Percentiles rank a stretch among this genome's conserved stretches.
Conservation (phyloP, 2,329 filamentous ascomycete genomes). For the Stagonosporopsis tanaceti region DNA sequence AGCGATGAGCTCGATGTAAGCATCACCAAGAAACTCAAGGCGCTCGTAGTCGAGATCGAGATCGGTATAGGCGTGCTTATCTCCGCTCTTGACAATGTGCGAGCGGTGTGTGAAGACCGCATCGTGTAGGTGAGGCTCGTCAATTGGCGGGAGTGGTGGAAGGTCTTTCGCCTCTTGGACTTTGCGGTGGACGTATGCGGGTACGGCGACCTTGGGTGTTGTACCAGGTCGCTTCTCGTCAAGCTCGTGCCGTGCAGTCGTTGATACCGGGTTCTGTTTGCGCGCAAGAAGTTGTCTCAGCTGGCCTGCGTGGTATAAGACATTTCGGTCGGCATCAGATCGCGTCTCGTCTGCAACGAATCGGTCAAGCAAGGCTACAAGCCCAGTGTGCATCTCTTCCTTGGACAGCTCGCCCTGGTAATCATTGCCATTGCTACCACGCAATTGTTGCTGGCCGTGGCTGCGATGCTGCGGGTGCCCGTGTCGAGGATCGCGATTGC, state of each 20-base stretch:
- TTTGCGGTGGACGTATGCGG: constrained; percentile 38
- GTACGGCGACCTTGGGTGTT: constrained; percentile 30
- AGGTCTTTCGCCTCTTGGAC: constrained; percentile 48
- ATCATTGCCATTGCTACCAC: not conserved
- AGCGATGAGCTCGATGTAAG: constrained; percentile 80
- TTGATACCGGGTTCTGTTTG: constrained; percentile 48
- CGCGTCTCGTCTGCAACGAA: constrained; percentile 40
- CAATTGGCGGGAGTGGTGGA: constrained; percentile 69
- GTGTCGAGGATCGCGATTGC: constrained; percentile 8
- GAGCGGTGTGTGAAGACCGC: constrained; percentile 71
- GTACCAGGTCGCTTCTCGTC: constrained; percentile 39
- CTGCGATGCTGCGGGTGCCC: constrained; percentile 12
- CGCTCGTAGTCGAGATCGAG: constrained; percentile 71
- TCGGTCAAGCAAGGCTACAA: constrained; percentile 42
- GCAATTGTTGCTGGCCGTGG: constrained; percentile 14
- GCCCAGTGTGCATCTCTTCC: constrained; percentile 38
- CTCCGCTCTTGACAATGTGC: constrained; percentile 28
- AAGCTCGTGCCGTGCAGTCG: constrained; percentile 60
- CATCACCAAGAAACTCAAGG: constrained; percentile 89
- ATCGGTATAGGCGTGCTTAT: constrained; percentile 27
- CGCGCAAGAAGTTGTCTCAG: constrained; percentile 39
- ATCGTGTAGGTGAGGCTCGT: constrained; percentile 65
- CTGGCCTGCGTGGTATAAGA: constrained; percentile 40
- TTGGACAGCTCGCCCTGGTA: constrained; percentile 25
- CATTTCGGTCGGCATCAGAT: constrained; percentile 33